Conservation (phyloP, 305 asterid genomes). For the Ajuga reptans region DNA sequence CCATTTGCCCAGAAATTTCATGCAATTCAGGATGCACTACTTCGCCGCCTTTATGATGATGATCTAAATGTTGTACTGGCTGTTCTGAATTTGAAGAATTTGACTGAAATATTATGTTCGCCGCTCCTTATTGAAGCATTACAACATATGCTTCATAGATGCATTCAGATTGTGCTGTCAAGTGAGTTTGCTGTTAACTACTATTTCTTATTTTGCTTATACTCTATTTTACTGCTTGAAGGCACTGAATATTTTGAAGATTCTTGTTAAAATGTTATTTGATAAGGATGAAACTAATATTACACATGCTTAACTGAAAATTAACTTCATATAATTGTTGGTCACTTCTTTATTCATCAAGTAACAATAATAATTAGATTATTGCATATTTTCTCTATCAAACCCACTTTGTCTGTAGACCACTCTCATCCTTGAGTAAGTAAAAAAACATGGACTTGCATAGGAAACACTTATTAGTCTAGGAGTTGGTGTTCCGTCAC, state of each 20-base stretch:
- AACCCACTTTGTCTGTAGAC: not conserved
- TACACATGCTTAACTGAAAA: not conserved
- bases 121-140: constrained; percentile 49
- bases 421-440: not conserved
- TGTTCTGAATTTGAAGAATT: constrained; percentile 48
- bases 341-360: not conserved
- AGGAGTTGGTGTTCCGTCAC: not conserved
- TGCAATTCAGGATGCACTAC: constrained; percentile 64
- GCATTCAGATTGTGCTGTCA: constrained; percentile 48
- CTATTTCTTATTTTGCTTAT: not conserved
- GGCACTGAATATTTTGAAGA: too few relatives aligned
- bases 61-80: constrained; percentile 73
- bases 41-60: constrained; percentile 67
- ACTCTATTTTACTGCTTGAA: too few relatives aligned
- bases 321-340: not conserved
- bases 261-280: too few relatives aligned
- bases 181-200: constrained; percentile 38
- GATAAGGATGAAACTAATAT: not conserved
- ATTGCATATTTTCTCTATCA: not conserved
- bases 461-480: not conserved
- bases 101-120: constrained; percentile 45
- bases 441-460: not conserved
- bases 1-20: constrained; percentile 47
- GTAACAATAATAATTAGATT: not conserved
- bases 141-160: constrained; percentile 50